phyloP scores from a whole-genome alignment of 164 flowering plant species.

The Chloranthus sessilifolius region DNA sequence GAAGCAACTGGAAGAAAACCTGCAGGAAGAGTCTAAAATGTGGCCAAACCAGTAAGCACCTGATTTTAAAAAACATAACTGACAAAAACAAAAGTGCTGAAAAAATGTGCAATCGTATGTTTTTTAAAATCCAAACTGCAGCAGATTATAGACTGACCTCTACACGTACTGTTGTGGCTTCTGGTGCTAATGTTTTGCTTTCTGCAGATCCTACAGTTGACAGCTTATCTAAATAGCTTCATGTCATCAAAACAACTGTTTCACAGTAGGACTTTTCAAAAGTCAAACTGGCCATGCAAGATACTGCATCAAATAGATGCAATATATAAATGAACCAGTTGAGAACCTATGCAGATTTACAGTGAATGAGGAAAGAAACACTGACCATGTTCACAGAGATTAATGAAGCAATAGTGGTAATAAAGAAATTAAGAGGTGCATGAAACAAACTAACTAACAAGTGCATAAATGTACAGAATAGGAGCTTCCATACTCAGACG shows the following conservation, averaged over 20 bases:
- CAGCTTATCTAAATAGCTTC: constrained; percentile 83
- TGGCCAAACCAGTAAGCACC: no score
- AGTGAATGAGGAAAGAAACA: no score
- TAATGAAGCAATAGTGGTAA: no score
- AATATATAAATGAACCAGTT: constrained; percentile 22
- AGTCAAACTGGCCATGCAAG: constrained; percentile 94
- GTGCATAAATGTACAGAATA: constrained; percentile 15
- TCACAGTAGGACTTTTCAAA: constrained; percentile 97
- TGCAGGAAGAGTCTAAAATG: no score
- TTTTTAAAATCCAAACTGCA: constrained; percentile 2
- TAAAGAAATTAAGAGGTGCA: no score
- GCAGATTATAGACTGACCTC: constrained; percentile 49
- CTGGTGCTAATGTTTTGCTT: constrained; percentile 75
- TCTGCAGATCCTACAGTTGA: constrained; percentile 78
- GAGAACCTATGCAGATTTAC: constrained; percentile 16
- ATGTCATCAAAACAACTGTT: constrained; percentile 87
- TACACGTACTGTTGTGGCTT: constrained; percentile 88
- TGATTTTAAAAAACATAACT: no score
- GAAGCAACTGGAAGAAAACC: no score
- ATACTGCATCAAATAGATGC: constrained; percentile 99
- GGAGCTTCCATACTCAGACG: constrained; percentile 68
- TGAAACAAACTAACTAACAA: neutral
- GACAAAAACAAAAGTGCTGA: no score
- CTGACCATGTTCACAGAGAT: no score
- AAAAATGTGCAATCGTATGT: no score